A percentile compares a stretch with the other conserved stretches of the same genome.
These are phyloP conservation scores for Isabelozyma rhagii DNA, from an alignment of 805 yeast genomes.

Conservation along the genomic window DNA sequence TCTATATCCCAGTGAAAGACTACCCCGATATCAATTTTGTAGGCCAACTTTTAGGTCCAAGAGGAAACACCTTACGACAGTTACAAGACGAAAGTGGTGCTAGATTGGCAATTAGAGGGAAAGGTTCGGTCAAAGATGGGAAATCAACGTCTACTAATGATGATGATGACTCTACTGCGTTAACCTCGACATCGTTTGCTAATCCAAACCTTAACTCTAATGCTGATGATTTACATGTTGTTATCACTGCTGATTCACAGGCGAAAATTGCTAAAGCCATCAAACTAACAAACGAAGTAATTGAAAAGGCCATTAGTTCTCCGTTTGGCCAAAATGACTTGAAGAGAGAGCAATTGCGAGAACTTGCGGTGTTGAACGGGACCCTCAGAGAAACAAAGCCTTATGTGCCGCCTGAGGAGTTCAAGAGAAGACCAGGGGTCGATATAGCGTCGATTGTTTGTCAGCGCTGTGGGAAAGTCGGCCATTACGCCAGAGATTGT, in stretches of 20 bases:
- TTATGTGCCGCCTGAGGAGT: constrained; percentile 31
- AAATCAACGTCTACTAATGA: constrained; percentile 51
- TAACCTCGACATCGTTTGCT: constrained; percentile 14
- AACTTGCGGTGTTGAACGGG: constrained; percentile 91
- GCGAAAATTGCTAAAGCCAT: constrained; percentile 76
- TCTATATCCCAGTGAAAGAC: constrained; percentile 79
- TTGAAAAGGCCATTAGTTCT: constrained; percentile 78
- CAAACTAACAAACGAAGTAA: constrained; percentile 66
- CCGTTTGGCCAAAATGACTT: constrained; percentile 94
- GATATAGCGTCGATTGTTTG: constrained; percentile 61
- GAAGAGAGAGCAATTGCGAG: constrained; percentile 86
- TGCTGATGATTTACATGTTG: constrained; percentile 80
- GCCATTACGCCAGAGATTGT: constrained; percentile 91
- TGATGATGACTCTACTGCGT: constrained; percentile 29
- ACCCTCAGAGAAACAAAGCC: constrained; percentile 81
- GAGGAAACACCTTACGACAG: constrained; percentile 84
- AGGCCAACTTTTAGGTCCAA: constrained; percentile 88
- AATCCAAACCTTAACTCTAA: constrained; percentile 19
- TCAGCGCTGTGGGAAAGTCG: constrained; percentile 72
- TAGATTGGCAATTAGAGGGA: constrained; percentile 85
- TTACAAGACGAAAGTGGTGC: constrained; percentile 88
- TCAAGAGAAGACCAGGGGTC: constrained; percentile 23
- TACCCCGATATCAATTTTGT: constrained; percentile 92
- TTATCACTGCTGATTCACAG: constrained; percentile 78
- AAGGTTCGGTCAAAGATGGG: constrained; percentile 95